phyloP scores from a whole-genome alignment of 805 yeast genomes.

The Candida tibetensis region DNA sequence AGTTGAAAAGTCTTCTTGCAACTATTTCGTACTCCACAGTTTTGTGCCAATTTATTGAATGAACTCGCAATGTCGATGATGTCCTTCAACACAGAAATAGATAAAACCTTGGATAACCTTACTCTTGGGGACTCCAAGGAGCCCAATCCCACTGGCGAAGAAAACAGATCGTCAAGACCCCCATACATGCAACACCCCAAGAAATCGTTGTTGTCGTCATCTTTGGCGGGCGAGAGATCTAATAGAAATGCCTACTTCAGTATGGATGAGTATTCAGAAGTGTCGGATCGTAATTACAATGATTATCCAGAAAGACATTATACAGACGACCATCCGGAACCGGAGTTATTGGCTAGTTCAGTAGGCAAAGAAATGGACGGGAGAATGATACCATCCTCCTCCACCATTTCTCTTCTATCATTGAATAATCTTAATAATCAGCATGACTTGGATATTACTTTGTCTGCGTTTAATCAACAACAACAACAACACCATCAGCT shows the following conservation, averaged over 20 bases:
- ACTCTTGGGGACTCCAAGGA: constrained; percentile 1
- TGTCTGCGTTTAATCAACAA: constrained; percentile 1
- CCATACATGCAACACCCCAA: constrained; percentile 6
- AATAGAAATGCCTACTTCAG: constrained; percentile 8
- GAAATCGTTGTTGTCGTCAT: constrained; percentile 25
- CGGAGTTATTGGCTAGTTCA: constrained; percentile 40
- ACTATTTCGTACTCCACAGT: too few species aligned
- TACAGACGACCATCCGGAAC: constrained; percentile 43
- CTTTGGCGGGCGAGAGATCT: constrained; percentile 23
- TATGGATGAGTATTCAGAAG: constrained; percentile 11
- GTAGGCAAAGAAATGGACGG: constrained; percentile 43
- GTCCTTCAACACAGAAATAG: constrained; percentile 6
- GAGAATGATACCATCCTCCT: constrained; percentile 40
- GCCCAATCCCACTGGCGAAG: not conserved
- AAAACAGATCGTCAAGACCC: not conserved
- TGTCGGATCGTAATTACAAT: constrained; percentile 1
- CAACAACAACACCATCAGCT: constrained; percentile 3
- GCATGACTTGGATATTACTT: constrained; percentile 6
- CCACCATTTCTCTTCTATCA: constrained; percentile 39
- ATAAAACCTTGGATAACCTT: constrained; percentile 3
- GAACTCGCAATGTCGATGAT: constrained; percentile 30
- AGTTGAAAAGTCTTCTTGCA: too few species aligned
- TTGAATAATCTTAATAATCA: constrained; percentile 18
- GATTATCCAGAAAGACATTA: constrained; percentile 1
- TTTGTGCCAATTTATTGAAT: too few species aligned